Evolutionary conservation across 202 grass and related monocot species (phyloP).

Genomic region (Hordeum pubiflorum): DNA sequence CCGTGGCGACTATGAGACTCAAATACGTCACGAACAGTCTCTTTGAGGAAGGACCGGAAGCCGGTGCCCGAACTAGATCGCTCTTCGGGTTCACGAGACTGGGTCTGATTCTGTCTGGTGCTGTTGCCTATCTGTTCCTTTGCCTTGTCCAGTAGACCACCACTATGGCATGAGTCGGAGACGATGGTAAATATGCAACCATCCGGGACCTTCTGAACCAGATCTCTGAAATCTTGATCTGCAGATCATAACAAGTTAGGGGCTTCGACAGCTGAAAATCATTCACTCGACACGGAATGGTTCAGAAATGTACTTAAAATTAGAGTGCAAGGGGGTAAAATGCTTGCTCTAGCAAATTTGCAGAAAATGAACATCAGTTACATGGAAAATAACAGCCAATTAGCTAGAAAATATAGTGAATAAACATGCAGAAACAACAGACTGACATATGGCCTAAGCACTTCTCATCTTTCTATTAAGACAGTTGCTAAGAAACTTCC

Average conservation of each 20-base stretch:
- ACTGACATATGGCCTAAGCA: not conserved
- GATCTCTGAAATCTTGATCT: conserved; percentile 84
- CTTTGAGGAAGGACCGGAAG: conserved; percentile 80
- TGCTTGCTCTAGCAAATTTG: not conserved
- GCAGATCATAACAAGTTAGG: conserved; percentile 12
- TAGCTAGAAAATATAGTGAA: not conserved
- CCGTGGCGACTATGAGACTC: conserved; percentile 40
- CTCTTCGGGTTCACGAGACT: conserved; percentile 34
- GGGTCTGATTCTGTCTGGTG: conserved; percentile 41
- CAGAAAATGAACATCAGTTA: not conserved
- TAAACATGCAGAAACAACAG: not conserved
- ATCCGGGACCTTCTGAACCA: conserved; percentile 61
- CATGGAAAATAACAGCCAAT: not conserved
- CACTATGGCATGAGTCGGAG: conserved; percentile 93
- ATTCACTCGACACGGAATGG: not conserved
- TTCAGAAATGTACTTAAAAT: not conserved
- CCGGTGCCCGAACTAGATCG: conserved; percentile 38
- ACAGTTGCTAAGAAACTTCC: not conserved
- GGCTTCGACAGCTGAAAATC: not conserved
- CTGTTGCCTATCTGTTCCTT: conserved; percentile 97
- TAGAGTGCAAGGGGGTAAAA: not conserved
- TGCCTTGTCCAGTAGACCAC: conserved; percentile 67
- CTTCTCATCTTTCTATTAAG: not conserved
- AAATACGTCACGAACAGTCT: conserved; percentile 39
- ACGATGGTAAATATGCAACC: conserved; percentile 77